Evolutionary conservation across 2,329 filamentous ascomycete genomes (phyloP).

Genomic region (Clarireedia hainanense): DNA sequence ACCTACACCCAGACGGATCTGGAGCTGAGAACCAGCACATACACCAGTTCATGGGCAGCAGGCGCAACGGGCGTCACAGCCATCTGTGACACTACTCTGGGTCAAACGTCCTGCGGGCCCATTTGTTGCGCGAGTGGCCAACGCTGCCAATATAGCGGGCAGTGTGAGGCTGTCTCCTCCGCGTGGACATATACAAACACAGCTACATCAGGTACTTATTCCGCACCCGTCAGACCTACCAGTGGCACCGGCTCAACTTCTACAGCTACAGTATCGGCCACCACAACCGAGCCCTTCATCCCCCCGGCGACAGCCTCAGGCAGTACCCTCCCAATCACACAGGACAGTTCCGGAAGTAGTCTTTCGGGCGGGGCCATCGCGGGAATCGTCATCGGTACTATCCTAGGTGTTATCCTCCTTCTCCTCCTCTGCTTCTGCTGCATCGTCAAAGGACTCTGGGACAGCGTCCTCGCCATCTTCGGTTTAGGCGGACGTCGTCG

Average conservation of each 20-base stretch:
- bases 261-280: constrained; percentile 45
- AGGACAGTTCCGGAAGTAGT: constrained; percentile 19
- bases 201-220: constrained; percentile 17
- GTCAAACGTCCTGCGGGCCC: constrained; percentile 55
- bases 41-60: constrained; percentile 12
- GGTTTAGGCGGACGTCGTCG: constrained; percentile 47
- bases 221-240: constrained; percentile 43
- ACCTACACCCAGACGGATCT: constrained; percentile 52
- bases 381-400: constrained; percentile 69
- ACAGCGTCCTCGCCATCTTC: constrained; percentile 50
- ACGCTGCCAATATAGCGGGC: constrained; percentile 45
- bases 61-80: constrained; percentile 22
- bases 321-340: constrained; percentile 19
- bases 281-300: constrained; percentile 38
- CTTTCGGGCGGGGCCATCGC: constrained; percentile 70
- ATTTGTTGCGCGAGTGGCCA: constrained; percentile 66
- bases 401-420: constrained; percentile 59
- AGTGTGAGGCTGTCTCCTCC: constrained; percentile 18
- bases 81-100: constrained; percentile 43
- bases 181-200: constrained; percentile 33
- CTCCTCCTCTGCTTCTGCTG: constrained; percentile 69
- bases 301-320: constrained; percentile 47
- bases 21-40: constrained; percentile 46
- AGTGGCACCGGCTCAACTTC: constrained; percentile 41
- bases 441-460: constrained; percentile 55